phyloP scores from a whole-genome alignment of 2,329 filamentous ascomycete genomes.

The Hypoxylon sp. region DNA sequence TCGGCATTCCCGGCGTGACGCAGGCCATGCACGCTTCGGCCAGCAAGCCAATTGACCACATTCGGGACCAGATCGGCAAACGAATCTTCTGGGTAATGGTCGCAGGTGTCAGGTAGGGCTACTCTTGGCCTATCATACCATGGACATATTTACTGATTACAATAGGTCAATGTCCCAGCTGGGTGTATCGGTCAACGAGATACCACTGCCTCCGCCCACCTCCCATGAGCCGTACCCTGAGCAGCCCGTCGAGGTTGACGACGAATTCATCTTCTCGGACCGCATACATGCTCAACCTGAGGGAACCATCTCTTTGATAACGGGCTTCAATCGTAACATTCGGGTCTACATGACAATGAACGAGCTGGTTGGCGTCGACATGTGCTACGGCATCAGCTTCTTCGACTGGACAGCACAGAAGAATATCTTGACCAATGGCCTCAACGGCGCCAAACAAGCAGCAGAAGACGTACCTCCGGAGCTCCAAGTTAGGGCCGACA shows the following conservation, averaged over 20 bases:
- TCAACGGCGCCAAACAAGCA: constrained; percentile 73
- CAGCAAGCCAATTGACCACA: constrained; percentile 66
- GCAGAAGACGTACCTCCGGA: constrained; percentile 73
- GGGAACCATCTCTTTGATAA: constrained; percentile 72
- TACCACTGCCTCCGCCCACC: constrained; percentile 79
- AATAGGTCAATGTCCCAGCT: constrained; percentile 78
- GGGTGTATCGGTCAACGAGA: constrained; percentile 73
- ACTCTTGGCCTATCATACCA: background rate
- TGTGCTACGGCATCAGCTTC: constrained; percentile 80
- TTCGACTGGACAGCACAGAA: constrained; percentile 83
- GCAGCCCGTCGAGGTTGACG: constrained; percentile 82
- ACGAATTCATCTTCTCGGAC: constrained; percentile 77
- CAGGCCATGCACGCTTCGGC: constrained; percentile 50
- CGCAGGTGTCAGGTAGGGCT: constrained; percentile 70
- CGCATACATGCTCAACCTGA: constrained; percentile 75
- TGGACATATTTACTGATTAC: constrained; percentile 13
- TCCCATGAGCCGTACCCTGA: constrained; percentile 79
- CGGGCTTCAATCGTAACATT: constrained; percentile 82
- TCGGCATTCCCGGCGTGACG: constrained; percentile 44
- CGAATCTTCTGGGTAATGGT: constrained; percentile 87
- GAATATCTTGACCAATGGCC: constrained; percentile 72
- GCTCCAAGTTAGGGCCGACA: constrained; percentile 63
- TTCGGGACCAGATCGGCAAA: constrained; percentile 76
- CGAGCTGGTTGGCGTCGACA: constrained; percentile 77
- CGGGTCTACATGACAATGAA: constrained; percentile 84